Percentiles rank a stretch among this genome's conserved stretches.
phyloP scores from a whole-genome alignment of 192 early-diverging fungal genomes.

The Geranomyces michiganensis region DNA sequence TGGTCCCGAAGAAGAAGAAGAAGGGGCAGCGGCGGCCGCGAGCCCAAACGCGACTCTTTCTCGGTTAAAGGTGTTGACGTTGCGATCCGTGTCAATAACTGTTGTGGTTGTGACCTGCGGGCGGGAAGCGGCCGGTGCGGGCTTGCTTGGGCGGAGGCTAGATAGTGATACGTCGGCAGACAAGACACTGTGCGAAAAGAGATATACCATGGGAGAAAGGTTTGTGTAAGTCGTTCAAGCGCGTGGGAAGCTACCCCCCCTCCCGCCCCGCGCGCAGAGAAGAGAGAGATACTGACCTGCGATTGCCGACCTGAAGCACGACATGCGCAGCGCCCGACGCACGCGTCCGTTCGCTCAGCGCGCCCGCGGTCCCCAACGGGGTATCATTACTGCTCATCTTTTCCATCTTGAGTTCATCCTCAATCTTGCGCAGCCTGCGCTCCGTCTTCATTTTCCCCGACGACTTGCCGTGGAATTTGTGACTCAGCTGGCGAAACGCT shows the following conservation, averaged over 20 bases:
- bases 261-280: no score
- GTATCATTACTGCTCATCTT: constrained; percentile 74
- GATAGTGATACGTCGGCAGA: constrained; percentile 23
- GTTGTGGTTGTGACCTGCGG: constrained; percentile 19
- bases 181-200: constrained; percentile 12
- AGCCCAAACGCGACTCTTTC: constrained; percentile 47
- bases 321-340: constrained; percentile 75
- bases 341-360: constrained; percentile 72
- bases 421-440: constrained; percentile 77
- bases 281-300: constrained; percentile 44
- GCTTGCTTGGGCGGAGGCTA: constrained; percentile 9
- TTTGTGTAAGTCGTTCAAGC: no score
- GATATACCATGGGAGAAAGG: no score
- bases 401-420: constrained; percentile 77
- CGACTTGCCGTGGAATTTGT: constrained; percentile 94
- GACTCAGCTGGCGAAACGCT: constrained; percentile 87
- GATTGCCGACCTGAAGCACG: constrained; percentile 78
- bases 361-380: constrained; percentile 74
- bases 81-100: constrained; percentile 21
- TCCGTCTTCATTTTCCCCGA: constrained; percentile 95
- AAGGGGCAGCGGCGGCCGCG: background rate
- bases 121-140: background rate
- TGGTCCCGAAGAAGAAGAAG: no score
- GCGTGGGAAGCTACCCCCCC: no score
- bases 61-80: constrained; percentile 28